These are phyloP conservation scores for Quercus parvula DNA, from an alignment of 306 rosid species.

Conservation along the genomic window DNA sequence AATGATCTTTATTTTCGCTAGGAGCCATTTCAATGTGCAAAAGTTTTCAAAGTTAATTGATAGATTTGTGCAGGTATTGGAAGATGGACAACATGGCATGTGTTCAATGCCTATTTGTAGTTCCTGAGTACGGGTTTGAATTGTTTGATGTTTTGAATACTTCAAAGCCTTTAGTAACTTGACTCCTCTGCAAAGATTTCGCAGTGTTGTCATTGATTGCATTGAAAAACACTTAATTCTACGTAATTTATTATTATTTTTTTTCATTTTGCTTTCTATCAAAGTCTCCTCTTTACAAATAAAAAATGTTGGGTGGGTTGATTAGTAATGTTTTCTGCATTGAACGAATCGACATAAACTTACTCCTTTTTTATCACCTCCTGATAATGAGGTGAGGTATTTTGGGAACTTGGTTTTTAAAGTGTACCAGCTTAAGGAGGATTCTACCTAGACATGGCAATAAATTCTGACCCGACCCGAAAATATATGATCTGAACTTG, in stretches of 20 bases:
- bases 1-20: background rate
- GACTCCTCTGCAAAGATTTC: slow-evolving; percentile 23
- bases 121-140: background rate
- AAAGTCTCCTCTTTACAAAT: too few relatives aligned
- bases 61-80: background rate
- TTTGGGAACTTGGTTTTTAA: too few relatives aligned
- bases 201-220: slow-evolving; percentile 17
- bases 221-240: slow-evolving; percentile 12
- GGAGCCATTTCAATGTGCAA: slow-evolving; percentile 10
- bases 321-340: too few relatives aligned
- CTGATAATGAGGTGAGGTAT: too few relatives aligned
- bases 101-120: background rate
- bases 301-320: too few relatives aligned
- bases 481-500: rapidly evolving
- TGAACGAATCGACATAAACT: too few relatives aligned
- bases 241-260: background rate
- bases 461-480: too few relatives aligned
- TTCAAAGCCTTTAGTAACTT: slow-evolving; percentile 20
- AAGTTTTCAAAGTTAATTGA: background rate
- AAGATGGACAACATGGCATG: background rate
- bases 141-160: background rate
- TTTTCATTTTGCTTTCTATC: too few relatives aligned
- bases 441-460: too few relatives aligned
- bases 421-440: too few relatives aligned
- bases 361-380: too few relatives aligned